phyloP scores from a whole-genome alignment of 2,329 filamentous ascomycete species.

The Xylaria arbuscula region DNA sequence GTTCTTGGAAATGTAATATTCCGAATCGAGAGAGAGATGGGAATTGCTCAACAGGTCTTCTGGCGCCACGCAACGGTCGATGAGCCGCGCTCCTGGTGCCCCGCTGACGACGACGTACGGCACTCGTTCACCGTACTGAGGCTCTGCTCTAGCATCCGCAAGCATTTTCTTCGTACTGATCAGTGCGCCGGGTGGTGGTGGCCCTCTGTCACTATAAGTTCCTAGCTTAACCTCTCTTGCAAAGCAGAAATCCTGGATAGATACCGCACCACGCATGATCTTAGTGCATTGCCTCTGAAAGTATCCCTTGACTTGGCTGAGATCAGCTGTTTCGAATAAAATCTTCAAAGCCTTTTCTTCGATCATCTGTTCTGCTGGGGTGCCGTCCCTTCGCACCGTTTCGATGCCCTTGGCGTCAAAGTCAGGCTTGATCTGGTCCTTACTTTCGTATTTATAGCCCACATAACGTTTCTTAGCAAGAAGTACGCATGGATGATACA shows the following conservation, averaged over 20 bases:
- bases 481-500: constrained; percentile 94
- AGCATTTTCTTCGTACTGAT: constrained; percentile 90
- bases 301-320: constrained; percentile 88
- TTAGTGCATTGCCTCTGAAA: constrained; percentile 92
- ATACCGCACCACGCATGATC: constrained; percentile 89
- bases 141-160: constrained; percentile 84
- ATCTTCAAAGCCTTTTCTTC: constrained; percentile 91
- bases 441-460: constrained; percentile 93
- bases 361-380: constrained; percentile 94
- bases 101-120: constrained; percentile 94
- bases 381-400: constrained; percentile 94
- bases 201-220: constrained; percentile 83
- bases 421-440: constrained; percentile 79
- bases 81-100: constrained; percentile 83
- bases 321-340: constrained; percentile 88
- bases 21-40: constrained; percentile 84
- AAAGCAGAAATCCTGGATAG: constrained; percentile 96
- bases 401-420: constrained; percentile 99
- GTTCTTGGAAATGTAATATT: constrained; percentile 98
- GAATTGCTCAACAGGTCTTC: constrained; percentile 82
- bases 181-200: constrained; percentile 85
- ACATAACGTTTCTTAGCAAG: constrained; percentile 98
- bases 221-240: constrained; percentile 91
- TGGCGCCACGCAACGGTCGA: constrained; percentile 90
- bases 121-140: constrained; percentile 93